Evolutionary conservation across 805 yeast species (phyloP), one percentile per base, ranked within the genome.

Genomic region (Candida koratica): DNA sequence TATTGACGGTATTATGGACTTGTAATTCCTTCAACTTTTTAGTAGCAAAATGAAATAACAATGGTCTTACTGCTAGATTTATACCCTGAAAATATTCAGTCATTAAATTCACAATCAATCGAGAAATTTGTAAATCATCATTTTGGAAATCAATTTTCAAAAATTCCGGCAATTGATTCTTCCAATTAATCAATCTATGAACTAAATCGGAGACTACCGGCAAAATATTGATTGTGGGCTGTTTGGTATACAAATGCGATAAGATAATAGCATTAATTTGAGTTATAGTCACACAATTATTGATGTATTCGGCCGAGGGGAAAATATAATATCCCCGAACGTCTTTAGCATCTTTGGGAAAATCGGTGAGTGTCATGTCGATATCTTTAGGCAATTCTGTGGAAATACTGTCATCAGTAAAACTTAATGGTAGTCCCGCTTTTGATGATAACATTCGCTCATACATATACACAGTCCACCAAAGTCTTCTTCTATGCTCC

Each of bases 61-160:
- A 60, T 3, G 93, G 93, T 36, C 94, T 60, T 4, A 84, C 86
- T 0, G 90, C 89, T 28, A 84, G 58, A 51, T 84, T 84, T 57
- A 84, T 71, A 35, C 93, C 93, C 53, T 84, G 90, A 52, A 84
- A 83, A 56, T 82, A 84, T 52, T 84, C 94, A 2, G 89, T 81
- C 79, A 81, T 80, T 49, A 84, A 67, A 54, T 84, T 84, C 11
- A 84, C 85, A 12, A 75, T 75, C 19, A 81, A 58, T 44, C 94
- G 66, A 2, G 84, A 71, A 6, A 83, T 78, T 37, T 71, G 68
- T 19, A 84, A 61, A 28, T 71, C 68, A 6, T 73, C 72, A 13
- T 55, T 60, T 2, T 69, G 60, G 45, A 77, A 84, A 52, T 84
- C 86, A 30, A 82, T 81, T 39, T 70, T 72, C 34, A 81, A 65